Conservation (phyloP, 176 grass and related monocot species). For the Bothriochloa decipiens region DNA sequence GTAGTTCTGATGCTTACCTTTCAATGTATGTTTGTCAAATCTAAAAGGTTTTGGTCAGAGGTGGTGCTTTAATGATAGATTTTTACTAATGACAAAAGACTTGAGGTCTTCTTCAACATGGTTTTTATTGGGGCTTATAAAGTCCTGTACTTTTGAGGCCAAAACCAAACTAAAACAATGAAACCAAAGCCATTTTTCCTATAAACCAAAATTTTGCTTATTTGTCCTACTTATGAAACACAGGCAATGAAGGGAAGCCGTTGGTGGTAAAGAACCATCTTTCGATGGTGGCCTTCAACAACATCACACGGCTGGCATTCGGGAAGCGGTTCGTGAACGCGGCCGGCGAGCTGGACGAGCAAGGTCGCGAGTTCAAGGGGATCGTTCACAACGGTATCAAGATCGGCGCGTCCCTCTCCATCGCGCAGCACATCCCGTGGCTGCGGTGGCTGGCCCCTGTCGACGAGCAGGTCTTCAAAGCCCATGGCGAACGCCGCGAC, state of each 20-base stretch:
- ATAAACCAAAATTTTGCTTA: not conserved
- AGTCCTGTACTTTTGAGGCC: no score
- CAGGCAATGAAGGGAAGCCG: slow-evolving; percentile 49
- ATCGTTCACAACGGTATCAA: slow-evolving; percentile 73
- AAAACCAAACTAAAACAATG: no score
- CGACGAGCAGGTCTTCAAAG: slow-evolving; percentile 52
- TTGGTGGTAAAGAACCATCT: slow-evolving; percentile 54
- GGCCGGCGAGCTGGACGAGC: slow-evolving; percentile 59
- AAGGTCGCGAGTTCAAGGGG: slow-evolving; percentile 75
- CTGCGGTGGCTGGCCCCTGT: slow-evolving; percentile 58
- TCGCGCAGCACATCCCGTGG: slow-evolving; percentile 57
- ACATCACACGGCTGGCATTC: slow-evolving; percentile 78
- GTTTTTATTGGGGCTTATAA: no score
- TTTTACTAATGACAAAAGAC: no score
- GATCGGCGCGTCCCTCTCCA: slow-evolving; percentile 70
- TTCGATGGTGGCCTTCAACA: slow-evolving; percentile 66
- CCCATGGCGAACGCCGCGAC: slow-evolving; percentile 53
- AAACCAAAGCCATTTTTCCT: not conserved
- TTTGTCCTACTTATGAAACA: not conserved
- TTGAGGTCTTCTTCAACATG: no score
- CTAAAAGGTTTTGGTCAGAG: no score
- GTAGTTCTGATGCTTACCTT: not conserved
- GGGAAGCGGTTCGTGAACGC: slow-evolving; percentile 81
- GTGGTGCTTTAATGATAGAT: not conserved
- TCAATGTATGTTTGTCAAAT: not conserved